Evolutionary conservation across 73 alveolate species (phyloP).

Genomic region (Effrenium voratum): DNA sequence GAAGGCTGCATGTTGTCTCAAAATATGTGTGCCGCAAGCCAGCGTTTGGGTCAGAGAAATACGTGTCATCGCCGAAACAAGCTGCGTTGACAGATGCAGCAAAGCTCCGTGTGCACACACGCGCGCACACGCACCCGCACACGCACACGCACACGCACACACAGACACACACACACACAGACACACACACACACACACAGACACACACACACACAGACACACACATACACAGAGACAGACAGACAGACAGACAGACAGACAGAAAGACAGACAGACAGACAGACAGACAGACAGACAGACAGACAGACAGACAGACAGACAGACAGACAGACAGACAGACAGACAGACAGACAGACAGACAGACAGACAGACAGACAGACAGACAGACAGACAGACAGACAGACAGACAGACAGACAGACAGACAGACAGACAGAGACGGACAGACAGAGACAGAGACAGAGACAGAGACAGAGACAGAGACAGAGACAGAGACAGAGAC

Average conservation of each 20-base stretch:
- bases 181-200: neutral
- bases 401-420: too few species aligned
- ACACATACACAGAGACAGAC: neutral
- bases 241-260: neutral
- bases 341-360: neutral
- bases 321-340: neutral
- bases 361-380: too few species aligned
- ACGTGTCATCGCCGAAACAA: too few species aligned
- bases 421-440: too few species aligned
- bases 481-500: too few species aligned
- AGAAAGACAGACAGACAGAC: neutral
- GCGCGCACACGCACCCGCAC: neutral
- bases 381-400: too few species aligned
- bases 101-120: too few species aligned
- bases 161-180: neutral
- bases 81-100: too few species aligned
- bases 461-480: too few species aligned
- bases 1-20: too few species aligned
- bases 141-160: neutral
- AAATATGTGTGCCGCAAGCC: too few species aligned
- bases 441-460: neutral
- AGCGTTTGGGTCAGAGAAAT: too few species aligned
- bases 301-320: neutral
- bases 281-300: neutral
- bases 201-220: neutral